Evolutionary conservation across 768 basidiomycete genomes (phyloP), one percentile per base, ranked within the genome.

Genomic region (Coprinopsis cinerea): DNA sequence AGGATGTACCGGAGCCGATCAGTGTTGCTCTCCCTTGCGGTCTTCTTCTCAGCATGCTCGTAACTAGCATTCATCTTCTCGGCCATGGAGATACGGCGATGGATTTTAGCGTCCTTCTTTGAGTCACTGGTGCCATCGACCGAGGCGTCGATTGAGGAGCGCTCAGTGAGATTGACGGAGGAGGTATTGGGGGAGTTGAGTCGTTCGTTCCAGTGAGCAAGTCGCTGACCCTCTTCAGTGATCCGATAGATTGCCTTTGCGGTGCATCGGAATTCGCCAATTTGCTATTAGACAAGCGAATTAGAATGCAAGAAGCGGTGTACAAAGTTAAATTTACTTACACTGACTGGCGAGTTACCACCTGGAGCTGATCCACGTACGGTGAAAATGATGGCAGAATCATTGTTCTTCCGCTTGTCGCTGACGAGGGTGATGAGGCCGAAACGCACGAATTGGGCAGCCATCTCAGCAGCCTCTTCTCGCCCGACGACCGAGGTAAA

Each of bases 391-490:
- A 92, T 90, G 18, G 90, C 90, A 23, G 90, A 90, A 60, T 92
- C 90, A 54, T 89, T 91, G 60, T 85, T 88, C 71, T 89, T 91
- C 56, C 90, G 78, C 74, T 88, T 92, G 66, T 92, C 90, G 70
- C 86, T 88, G 53, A 95, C 91, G 36, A 98, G 74, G 2, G 72
- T 69, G 66, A 99, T 87, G 54, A 95, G 82, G 34, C 92, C 90
- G 59, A 93, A 96, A 46, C 96, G 84, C 40, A 97, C 93, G 59
- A 98, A 97, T 64, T 98, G 96, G 3, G 94, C 96, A 2, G 91
- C 87, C 82, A 98, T 88, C 73, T 99, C 96, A 10, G 92, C 91
- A 0, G 92, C 94, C 66, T 98, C 96, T 61, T 99, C 96, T 46
- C 91, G 76, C 20, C 93, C 93, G 27, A 93, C 91, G 27, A 94